A percentile compares a stretch with the other conserved stretches of the same genome.
Conservation (phyloP, 1,284 basidiomycete species). For the Sphaerobolus stellatus region DNA sequence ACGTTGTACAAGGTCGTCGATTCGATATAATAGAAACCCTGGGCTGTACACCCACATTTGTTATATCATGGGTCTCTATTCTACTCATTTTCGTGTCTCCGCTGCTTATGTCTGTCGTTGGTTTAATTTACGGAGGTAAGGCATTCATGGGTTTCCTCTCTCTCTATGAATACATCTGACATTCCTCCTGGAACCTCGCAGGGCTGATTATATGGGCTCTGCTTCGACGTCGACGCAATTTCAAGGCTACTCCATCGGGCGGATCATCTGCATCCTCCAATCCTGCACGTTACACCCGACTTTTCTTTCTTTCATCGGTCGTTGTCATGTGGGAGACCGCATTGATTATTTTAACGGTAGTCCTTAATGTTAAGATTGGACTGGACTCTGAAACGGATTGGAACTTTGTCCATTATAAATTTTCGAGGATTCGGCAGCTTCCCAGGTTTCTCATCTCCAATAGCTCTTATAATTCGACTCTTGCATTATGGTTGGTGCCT, state of each 20-base stretch:
- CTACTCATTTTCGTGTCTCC: constrained; percentile 24
- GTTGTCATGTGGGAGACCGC: constrained; percentile 20
- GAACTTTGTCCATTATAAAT: constrained; percentile 31
- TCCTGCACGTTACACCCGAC: constrained; percentile 53
- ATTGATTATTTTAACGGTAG: constrained; percentile 15
- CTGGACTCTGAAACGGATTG: constrained; percentile 30
- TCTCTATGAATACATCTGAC: neutral
- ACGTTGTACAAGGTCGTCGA: constrained; percentile 52
- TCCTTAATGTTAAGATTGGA: constrained; percentile 23
- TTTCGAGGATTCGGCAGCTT: constrained; percentile 32
- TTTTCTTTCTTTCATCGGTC: constrained; percentile 32
- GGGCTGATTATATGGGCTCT: constrained; percentile 4
- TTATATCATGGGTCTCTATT: constrained; percentile 23
- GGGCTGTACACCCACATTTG: constrained; percentile 49
- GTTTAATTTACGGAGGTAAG: constrained; percentile 24
- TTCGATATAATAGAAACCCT: constrained; percentile 58
- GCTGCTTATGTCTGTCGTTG: constrained; percentile 32
- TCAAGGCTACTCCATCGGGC: neutral
- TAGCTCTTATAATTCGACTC: neutral
- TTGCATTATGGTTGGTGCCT: constrained; percentile 21
- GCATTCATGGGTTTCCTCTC: constrained; percentile 22
- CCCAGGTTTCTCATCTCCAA: constrained; percentile 9
- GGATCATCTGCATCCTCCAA: constrained; percentile 20
- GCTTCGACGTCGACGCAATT: constrained; percentile 4
- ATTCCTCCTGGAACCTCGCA: neutral